Evolutionary conservation across 2,329 filamentous ascomycete species (phyloP).

Genomic region (Sclerotinia subarctica): DNA sequence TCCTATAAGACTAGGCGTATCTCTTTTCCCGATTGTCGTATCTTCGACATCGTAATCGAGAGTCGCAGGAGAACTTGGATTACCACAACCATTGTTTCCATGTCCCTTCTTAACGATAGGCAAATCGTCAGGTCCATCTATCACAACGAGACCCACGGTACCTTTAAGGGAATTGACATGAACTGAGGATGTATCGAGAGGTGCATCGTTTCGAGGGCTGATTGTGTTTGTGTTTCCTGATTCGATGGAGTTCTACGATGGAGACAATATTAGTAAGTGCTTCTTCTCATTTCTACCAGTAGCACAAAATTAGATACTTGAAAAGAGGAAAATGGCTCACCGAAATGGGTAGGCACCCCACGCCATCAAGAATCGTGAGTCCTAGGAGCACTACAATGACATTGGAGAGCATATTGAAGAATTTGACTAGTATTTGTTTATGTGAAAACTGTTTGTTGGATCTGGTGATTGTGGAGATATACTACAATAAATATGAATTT

Average conservation of each 20-base stretch:
- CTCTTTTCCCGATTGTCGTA: neutral
- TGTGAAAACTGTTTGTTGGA: neutral
- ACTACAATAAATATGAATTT: too few species aligned
- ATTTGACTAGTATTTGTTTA: neutral
- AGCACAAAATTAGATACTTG: neutral
- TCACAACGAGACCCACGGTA: too few species aligned
- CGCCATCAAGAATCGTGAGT: neutral
- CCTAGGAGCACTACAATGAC: neutral
- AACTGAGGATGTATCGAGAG: neutral
- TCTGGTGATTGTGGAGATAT: neutral
- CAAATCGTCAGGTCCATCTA: too few species aligned
- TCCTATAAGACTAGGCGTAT: neutral
- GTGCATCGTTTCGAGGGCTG: neutral
- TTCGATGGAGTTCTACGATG: neutral
- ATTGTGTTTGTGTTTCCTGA: neutral
- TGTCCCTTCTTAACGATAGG: neutral
- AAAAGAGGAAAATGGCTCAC: neutral
- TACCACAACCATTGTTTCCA: too few species aligned
- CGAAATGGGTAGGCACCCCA: neutral
- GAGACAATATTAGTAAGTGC: neutral
- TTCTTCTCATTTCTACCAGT: neutral
- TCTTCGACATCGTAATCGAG: neutral
- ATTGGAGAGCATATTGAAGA: neutral
- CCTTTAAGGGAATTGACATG: neutral
- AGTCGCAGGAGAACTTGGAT: neutral